phyloP scores from a whole-genome alignment of 1,284 basidiomycete species.

The Ganoderma lucidum region DNA sequence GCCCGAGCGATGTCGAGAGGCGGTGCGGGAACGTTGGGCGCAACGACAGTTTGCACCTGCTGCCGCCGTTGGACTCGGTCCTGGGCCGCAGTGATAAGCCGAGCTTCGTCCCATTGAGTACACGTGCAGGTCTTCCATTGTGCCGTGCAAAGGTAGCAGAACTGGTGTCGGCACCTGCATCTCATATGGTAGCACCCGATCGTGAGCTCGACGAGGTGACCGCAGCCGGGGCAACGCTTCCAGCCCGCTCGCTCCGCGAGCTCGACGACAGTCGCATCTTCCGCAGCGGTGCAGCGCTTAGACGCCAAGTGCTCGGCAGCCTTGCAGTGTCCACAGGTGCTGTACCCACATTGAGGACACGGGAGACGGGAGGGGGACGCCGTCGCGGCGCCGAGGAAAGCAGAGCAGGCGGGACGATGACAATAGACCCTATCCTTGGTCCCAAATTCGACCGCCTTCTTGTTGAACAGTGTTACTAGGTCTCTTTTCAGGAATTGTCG shows the following conservation, averaged over 20 bases:
- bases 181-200: constrained; percentile 51
- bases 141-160: constrained; percentile 57
- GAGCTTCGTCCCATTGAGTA: constrained; percentile 60
- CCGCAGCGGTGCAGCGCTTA: constrained; percentile 34
- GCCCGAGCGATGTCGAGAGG: constrained; percentile 40
- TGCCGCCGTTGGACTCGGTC: constrained; percentile 43
- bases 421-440: constrained; percentile 53
- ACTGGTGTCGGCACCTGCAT: constrained; percentile 46
- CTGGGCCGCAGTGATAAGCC: constrained; percentile 44
- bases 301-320: constrained; percentile 43
- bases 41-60: constrained; percentile 32
- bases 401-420: constrained; percentile 51
- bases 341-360: constrained; percentile 47
- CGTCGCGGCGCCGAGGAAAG: constrained; percentile 57
- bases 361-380: constrained; percentile 27
- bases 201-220: constrained; percentile 45
- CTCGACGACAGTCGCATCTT: constrained; percentile 50
- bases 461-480: constrained; percentile 38
- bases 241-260: constrained; percentile 52
- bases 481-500: constrained; percentile 35
- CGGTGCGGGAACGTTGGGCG: constrained; percentile 33
- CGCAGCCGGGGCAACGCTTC: constrained; percentile 53
- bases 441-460: constrained; percentile 46
- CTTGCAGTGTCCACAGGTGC: constrained; percentile 56
- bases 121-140: constrained; percentile 62